phyloP scores from a whole-genome alignment of 2,329 filamentous ascomycete genomes.

The Claviceps quebecensis region DNA sequence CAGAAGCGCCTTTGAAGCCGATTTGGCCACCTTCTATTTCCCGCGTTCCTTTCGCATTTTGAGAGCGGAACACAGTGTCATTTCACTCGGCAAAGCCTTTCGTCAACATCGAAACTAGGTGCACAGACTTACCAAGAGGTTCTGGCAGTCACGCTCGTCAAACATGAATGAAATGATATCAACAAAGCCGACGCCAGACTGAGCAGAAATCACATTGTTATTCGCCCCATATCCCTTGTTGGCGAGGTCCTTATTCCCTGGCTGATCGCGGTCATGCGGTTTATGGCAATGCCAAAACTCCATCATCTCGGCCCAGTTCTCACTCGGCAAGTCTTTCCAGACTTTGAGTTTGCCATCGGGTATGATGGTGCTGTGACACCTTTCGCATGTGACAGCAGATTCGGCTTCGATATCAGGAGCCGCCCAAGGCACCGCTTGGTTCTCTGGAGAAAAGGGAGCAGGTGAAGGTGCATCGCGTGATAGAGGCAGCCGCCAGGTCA shows the following conservation, averaged over 20 bases:
- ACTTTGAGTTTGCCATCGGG: constrained; percentile 24
- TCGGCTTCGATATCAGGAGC: constrained; percentile 31
- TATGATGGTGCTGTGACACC: constrained; percentile 26
- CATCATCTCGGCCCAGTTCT: constrained; percentile 99
- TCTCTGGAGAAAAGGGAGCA: constrained; percentile 18
- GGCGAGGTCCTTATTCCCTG: constrained; percentile 34
- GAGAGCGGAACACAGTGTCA: neutral
- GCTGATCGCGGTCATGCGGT: constrained; percentile 45
- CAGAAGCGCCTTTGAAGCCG: constrained; percentile 26
- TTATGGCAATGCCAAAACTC: constrained; percentile 99
- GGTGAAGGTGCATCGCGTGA: constrained; percentile 10
- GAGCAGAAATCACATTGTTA: constrained; percentile 56
- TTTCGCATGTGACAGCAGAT: constrained; percentile 29
- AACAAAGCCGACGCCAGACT: constrained; percentile 57
- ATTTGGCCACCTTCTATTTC: constrained; percentile 50
- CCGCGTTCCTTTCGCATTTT: constrained; percentile 12
- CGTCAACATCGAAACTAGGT: no score
- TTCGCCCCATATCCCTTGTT: constrained; percentile 73
- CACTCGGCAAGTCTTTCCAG: constrained; percentile 92
- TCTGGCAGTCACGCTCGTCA: constrained; percentile 47
- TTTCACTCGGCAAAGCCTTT: neutral
- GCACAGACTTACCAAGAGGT: constrained; percentile 21
- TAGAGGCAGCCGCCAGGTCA: constrained; percentile 43
- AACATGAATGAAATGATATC: constrained; percentile 69
- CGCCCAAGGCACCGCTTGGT: constrained; percentile 39